Base-by-base conservation (phyloP, 768 basidiomycete species). In the Pholiota molesta region DNA sequence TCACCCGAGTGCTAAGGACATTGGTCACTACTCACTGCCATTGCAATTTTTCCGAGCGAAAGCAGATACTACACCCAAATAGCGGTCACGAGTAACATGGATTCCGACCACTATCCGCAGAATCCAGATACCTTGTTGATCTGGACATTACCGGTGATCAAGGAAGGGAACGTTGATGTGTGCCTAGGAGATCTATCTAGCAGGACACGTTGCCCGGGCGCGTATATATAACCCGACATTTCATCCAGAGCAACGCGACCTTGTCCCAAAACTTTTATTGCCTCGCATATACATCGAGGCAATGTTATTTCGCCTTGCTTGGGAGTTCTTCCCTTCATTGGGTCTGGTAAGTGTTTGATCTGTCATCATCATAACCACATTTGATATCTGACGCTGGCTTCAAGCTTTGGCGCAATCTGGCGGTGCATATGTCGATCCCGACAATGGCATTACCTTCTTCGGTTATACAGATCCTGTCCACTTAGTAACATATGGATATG, bases 391-490 rank as follows among this genome's bases (percentile, higher is more conserved):
- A 19, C 31, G 35, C 10, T 35, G 49, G 10, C 14, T 33, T 57
- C 59, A 26, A 84, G 82, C 70, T 39, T 70, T 82, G 52, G 74
- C 82, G 10, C 84, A 85, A 70, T 65, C 66, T 9, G 81, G 78
- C 21, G 68, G 75, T n/a, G 52, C 69, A 39, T 86, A 82, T 65
- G 74, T 75, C 35, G 86, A 86, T 64, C 73, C 82, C 9, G 82
- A 79, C 66, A 86, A 82, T 67, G 85, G 86, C 54, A 86, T 86
- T 63, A 75, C 79, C 31, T 86, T 86, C 72, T 77, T 66, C 65
- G 82, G 82, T 13, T 62, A 73, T 21, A 80, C 77, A 2, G 81
- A 82, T 31, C 73, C 75, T 26, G 80, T 72, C 2, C 79, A 80
- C 62, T 59, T 67, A 11, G 78, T 83, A 5, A 77, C 75, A 37